Conservation (phyloP, 192 early-diverging fungal genomes). For the Umbelopsis sp. region DNA sequence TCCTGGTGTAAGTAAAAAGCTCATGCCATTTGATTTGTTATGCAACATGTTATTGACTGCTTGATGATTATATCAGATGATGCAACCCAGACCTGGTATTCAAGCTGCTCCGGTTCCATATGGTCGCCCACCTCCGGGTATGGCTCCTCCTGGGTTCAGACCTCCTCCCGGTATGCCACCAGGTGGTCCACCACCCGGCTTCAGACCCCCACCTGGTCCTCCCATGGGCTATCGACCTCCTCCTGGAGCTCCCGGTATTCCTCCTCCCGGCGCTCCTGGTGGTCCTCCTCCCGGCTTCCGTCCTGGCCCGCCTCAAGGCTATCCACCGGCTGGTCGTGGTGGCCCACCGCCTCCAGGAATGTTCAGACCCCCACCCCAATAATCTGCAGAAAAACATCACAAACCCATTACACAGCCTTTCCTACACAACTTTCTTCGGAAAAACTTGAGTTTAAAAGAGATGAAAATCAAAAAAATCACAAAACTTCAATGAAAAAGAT, state of each 20-base stretch:
- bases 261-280: constrained; percentile 48
- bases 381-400: not conserved
- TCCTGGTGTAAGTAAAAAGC: constrained; percentile 49
- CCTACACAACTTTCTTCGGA: constrained; percentile 15
- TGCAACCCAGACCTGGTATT: constrained; percentile 79
- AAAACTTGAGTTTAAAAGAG: constrained; percentile 1
- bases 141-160: constrained; percentile 55
- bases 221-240: constrained; percentile 66
- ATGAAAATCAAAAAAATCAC: constrained; percentile 5
- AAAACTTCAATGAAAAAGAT: constrained; percentile 24
- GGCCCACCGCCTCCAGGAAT: constrained; percentile 45
- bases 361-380: constrained; percentile 33
- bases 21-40: not conserved
- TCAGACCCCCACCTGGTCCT: constrained; percentile 55
- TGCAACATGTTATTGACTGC: not conserved
- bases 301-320: constrained; percentile 48
- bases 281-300: constrained; percentile 56
- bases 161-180: constrained; percentile 61
- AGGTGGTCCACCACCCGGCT: constrained; percentile 62
- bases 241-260: constrained; percentile 44
- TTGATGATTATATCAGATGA: constrained; percentile 52
- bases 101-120: constrained; percentile 78
- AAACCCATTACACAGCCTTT: constrained; percentile 15
- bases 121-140: constrained; percentile 55
- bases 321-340: constrained; percentile 39